Conservation (phyloP, 768 basidiomycete genomes). For the Hirschioporus abietinus region DNA sequence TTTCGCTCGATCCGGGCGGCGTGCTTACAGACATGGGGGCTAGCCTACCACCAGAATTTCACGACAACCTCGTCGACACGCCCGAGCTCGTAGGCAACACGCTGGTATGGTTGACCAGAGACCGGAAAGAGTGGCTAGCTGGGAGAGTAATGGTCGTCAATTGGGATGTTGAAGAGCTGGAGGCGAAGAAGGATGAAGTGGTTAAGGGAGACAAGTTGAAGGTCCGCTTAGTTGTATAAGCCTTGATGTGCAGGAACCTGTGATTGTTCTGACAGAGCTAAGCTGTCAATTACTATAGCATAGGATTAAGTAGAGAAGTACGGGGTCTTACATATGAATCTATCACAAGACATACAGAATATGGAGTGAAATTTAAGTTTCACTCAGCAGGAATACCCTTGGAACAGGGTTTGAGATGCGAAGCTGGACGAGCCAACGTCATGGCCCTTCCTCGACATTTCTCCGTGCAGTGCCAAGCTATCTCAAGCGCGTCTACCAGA, state of each 20-base stretch:
- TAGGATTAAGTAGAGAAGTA: too few relatives aligned
- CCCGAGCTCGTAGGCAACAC: constrained; percentile 8
- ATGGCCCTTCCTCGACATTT: too few relatives aligned
- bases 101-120: constrained; percentile 8
- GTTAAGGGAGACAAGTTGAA: background rate
- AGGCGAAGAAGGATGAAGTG: background rate
- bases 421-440: too few relatives aligned
- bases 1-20: constrained; percentile 4
- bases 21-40: constrained; percentile 13
- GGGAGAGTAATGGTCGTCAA: background rate
- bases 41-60: background rate
- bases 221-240: background rate
- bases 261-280: background rate
- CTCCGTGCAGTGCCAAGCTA: too few relatives aligned
- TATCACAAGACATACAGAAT: too few relatives aligned
- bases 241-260: background rate
- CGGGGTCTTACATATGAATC: too few relatives aligned
- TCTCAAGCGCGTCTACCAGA: too few relatives aligned
- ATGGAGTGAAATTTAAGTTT: too few relatives aligned
- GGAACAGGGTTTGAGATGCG: too few relatives aligned
- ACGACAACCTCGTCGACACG: constrained; percentile 7
- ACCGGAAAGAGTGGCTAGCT: constrained; percentile 10
- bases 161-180: background rate
- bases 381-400: too few relatives aligned
- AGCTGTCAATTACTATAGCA: too few relatives aligned